Evolutionary conservation across 768 basidiomycete species (phyloP).

Genomic region (Boletus vinaceobasis): DNA sequence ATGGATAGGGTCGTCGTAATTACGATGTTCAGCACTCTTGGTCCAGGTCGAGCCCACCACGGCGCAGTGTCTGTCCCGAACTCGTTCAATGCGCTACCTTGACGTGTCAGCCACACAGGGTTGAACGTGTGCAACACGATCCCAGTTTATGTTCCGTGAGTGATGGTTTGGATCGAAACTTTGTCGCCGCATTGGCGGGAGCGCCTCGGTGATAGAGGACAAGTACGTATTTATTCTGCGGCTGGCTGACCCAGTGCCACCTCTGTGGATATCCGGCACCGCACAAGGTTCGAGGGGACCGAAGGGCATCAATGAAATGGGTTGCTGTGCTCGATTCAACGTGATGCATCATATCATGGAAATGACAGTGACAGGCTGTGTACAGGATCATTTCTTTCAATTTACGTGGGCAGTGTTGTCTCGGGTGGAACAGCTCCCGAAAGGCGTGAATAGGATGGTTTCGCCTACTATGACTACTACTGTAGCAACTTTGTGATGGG

Average conservation of each 20-base stretch:
- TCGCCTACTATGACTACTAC: too few relatives aligned
- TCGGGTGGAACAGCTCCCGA: not conserved
- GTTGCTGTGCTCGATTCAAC: not conserved
- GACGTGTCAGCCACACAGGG: slow-evolving; percentile 10
- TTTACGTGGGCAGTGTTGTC: not conserved
- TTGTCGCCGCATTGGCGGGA: not conserved
- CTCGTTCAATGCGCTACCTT: not conserved
- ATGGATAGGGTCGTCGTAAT: not conserved
- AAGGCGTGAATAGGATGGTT: too few relatives aligned
- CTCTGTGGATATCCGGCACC: not conserved
- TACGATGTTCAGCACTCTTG: not conserved
- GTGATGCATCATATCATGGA: not conserved
- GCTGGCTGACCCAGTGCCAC: too few relatives aligned
- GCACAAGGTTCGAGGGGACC: not conserved
- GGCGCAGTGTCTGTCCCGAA: not conserved
- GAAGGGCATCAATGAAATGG: not conserved
- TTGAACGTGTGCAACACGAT: not conserved
- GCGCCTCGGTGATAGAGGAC: not conserved
- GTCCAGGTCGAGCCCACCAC: too few relatives aligned
- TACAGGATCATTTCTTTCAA: not conserved
- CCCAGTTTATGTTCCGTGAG: not conserved
- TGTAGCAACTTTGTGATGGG: too few relatives aligned
- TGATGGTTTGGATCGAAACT: not conserved
- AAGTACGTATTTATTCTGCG: slow-evolving; percentile 3
- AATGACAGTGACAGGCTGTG: slow-evolving; percentile 4